Percentiles rank a stretch among this genome's conserved stretches.
Evolutionary conservation across 495 filamentous ascomycete species (phyloP).

Genomic region (Symbiotaphrina buchneri): DNA sequence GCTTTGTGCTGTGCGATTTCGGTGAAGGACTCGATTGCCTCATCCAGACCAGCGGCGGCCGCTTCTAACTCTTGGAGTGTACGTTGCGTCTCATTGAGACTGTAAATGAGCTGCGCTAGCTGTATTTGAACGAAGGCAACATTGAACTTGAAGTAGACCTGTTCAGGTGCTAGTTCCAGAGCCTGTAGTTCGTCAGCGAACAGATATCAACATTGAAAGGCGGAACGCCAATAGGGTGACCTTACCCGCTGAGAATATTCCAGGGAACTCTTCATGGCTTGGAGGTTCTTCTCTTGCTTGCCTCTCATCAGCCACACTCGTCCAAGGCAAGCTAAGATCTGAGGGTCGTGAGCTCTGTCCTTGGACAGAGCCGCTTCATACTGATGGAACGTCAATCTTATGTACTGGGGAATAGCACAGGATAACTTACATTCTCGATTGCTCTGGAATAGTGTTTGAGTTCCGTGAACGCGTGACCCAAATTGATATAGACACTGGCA

Average conservation of each 20-base stretch:
- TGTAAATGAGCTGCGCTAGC: slow-evolving; percentile 60
- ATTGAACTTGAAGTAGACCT: slow-evolving; percentile 87
- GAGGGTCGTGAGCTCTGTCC: slow-evolving; percentile 54
- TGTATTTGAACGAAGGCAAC: slow-evolving; percentile 94
- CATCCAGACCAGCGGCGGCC: slow-evolving; percentile 66
- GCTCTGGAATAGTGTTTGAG: slow-evolving; percentile 70
- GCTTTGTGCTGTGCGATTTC: slow-evolving; percentile 62
- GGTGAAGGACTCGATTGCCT: slow-evolving; percentile 62
- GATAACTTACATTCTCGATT: slow-evolving; percentile 43
- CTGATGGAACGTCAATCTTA: not conserved
- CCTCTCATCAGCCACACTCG: slow-evolving; percentile 84
- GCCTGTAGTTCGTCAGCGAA: slow-evolving; percentile 23
- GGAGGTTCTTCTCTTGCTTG: slow-evolving; percentile 52
- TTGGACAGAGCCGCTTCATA: slow-evolving; percentile 63
- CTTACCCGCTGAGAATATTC: slow-evolving; percentile 58
- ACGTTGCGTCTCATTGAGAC: slow-evolving; percentile 48
- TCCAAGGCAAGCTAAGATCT: slow-evolving; percentile 74
- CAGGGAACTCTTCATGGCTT: slow-evolving; percentile 70
- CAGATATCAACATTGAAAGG: not conserved
- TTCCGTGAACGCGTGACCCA: slow-evolving; percentile 83
- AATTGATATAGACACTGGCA: slow-evolving; percentile 65
- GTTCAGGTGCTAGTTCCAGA: slow-evolving; percentile 52
- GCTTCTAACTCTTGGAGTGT: slow-evolving; percentile 56
- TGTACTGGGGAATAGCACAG: slow-evolving; percentile 1
- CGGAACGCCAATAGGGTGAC: not conserved